Evolutionary conservation across 148 eudicot species (phyloP).

Genomic region (Polygonum aviculare): DNA sequence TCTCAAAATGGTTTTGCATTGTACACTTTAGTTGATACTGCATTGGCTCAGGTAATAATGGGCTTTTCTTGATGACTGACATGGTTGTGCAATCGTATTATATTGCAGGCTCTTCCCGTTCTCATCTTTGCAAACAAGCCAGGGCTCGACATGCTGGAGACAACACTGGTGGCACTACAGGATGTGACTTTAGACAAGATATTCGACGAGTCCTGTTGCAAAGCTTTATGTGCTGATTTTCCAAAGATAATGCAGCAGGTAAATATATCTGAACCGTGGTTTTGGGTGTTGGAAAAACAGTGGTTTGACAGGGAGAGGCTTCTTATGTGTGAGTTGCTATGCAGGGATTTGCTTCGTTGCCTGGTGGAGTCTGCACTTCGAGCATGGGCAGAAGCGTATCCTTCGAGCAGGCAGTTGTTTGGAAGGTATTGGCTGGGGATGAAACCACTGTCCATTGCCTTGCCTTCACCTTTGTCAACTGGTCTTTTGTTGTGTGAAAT

Average conservation of each 20-base stretch:
- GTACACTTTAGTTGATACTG: no score
- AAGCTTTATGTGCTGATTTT: conserved; percentile 50
- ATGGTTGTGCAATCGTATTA: no score
- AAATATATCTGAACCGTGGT: neutral
- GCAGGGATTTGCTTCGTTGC: conserved; percentile 80
- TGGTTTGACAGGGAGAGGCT: neutral
- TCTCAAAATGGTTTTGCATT: no score
- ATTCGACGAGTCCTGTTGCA: conserved; percentile 73
- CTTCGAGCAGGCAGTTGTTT: conserved; percentile 69
- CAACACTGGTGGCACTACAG: conserved; percentile 86
- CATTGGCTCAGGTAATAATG: no score
- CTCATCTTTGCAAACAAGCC: conserved; percentile 94
- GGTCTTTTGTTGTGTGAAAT: conserved; percentile 63
- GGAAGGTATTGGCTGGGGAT: conserved; percentile 79
- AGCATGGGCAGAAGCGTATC: conserved; percentile 84
- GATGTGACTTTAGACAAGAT: conserved; percentile 80
- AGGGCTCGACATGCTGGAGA: conserved; percentile 95
- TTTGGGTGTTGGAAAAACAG: neutral
- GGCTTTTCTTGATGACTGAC: no score
- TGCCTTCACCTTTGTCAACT: conserved; percentile 82
- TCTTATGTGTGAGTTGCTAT: neutral
- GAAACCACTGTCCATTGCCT: conserved; percentile 63
- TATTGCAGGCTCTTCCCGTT: conserved; percentile 71
- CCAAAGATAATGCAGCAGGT: conserved; percentile 92
- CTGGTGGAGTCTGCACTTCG: conserved; percentile 80